Base-by-base conservation (phyloP, 768 basidiomycete genomes). In the Piloderma croceum region DNA sequence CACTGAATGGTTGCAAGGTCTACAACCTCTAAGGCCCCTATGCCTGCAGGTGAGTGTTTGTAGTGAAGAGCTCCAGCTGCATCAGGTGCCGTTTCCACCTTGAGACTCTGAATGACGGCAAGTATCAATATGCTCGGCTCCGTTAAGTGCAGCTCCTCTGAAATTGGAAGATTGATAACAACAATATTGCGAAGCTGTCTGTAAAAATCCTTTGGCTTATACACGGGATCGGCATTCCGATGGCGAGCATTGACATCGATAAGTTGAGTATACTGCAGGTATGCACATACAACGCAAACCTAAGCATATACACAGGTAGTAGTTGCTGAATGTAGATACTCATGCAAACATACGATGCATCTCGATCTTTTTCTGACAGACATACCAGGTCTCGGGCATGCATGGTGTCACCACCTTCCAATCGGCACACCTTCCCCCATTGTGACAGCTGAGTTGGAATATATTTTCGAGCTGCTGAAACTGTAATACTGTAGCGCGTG, bases 1-100 rank as follows among this genome's bases (percentile, higher is more conserved):
- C 58, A 58, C 36, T 58, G 49, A 3, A 64, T 22, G 10, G 47
- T 42, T 10, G 51, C 47, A 12, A 60, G 39, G 38, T 64, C 60
- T 9, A 62, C 5, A 59, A 56, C 45, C 24, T 58, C 43, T 5
- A 48, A 29, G 1, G 21, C 7, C 2, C 53, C 51, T n/a, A n/a
- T n/a, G n/a, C n/a, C n/a, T n/a, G n/a, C n/a, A n/a, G n/a, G n/a
- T n/a, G n/a, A n/a, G n/a, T n/a, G n/a, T n/a, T n/a, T n/a, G 18
- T 41, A n/a, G 12, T 33, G 40, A 32, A 49, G 29, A 32, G 51
- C 60, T 33, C 53, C 57, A 20, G 47, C 53, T 7, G 55, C 49
- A 1, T 44, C 40, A 2, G 5, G 22, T 9, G 9, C 9, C 24
- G 36, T 24, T 13, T 19, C 24, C 11, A 38, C 36, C 9, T 19